A percentile compares a stretch with the other conserved stretches of the same genome.
These are phyloP conservation scores for Termitomyces sp. DNA, from an alignment of 768 basidiomycete species.

Conservation along the genomic window DNA sequence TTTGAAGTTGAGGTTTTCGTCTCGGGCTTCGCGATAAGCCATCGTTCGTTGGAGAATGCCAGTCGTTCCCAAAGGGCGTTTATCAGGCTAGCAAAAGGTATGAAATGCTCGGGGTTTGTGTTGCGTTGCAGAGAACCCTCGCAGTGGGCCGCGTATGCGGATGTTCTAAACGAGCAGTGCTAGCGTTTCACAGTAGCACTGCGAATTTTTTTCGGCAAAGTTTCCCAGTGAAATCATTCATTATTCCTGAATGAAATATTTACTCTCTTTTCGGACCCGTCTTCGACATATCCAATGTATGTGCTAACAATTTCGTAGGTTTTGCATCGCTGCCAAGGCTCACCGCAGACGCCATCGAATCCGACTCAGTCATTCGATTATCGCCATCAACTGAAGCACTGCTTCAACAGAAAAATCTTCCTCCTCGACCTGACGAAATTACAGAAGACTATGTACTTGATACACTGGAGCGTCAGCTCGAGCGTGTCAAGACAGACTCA, in stretches of 20 bases:
- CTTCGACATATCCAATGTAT: not conserved
- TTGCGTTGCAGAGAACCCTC: not conserved
- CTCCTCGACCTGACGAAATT: conserved; percentile 55
- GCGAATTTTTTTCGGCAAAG: too few relatives aligned
- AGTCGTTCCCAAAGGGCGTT: conserved; percentile 76
- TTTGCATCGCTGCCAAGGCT: conserved; percentile 72
- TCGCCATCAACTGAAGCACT: conserved; percentile 46
- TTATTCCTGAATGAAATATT: not conserved
- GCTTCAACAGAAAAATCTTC: conserved; percentile 38
- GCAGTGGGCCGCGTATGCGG: not conserved
- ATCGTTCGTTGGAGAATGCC: conserved; percentile 51
- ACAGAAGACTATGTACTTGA: conserved; percentile 52
- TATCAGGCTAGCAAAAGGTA: conserved; percentile 73
- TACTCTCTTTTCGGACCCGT: too few relatives aligned
- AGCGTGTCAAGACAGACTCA: conserved; percentile 24
- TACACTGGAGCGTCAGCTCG: conserved; percentile 50
- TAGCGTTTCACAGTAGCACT: not conserved
- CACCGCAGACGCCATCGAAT: conserved; percentile 23
- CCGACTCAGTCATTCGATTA: conserved; percentile 15
- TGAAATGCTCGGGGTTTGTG: not conserved
- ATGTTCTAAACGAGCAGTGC: not conserved
- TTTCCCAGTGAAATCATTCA: too few relatives aligned
- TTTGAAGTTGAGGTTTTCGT: conserved; percentile 72
- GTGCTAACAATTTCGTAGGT: conserved; percentile 31
- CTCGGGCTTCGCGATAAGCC: conserved; percentile 69